Evolutionary conservation across 306 rosid species (phyloP), one percentile per base, ranked within the genome.

Genomic region (Ammopiptanthus mongolicus): DNA sequence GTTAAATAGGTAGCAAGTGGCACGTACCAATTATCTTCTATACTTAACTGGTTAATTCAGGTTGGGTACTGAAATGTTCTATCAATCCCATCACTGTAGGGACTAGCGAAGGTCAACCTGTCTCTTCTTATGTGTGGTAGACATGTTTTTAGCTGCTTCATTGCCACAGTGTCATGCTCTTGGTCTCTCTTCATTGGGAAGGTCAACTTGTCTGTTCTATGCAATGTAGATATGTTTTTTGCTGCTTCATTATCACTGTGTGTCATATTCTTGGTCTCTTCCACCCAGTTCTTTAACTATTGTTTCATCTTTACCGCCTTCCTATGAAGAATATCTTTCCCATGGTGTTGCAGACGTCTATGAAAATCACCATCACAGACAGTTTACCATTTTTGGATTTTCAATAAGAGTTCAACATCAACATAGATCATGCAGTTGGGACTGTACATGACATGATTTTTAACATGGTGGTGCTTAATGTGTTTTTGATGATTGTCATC

Each of bases 381-480:
- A 73, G 64, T 83, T 82, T 79, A 74, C 73, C 86, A 69, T 88
- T 73, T 86, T 83, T 90, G 92, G 90, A 61, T 86, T 82, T 92
- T 81, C 79, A 65, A 65, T 83, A 76, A 81, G 80, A 78, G 79
- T 88, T 82, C 85, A 37, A 84, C 85, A 39, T 81, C 89, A 68
- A 75, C 86, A 50, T 86, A 70, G 86, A 78, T 87, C 76, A 48
- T 88, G 85, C 85, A 93, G 89, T 90, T 90, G 95, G 96, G 91
- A 65, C 81, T 60, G 79, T 82, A 78, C 71, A 78, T 83, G 86
- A 74, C 78, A 68, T 79, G 60, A 65, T 68, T 75, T 81, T 84
- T 83, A 78, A 71, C 85, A 83, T 71, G 82, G 77, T 69, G 76
- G 80, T 88, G 83, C 86, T 86, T 78, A 86, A 80, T 80, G 66